Base-by-base conservation (phyloP, 257 asterid genomes). In the Galeopsis tetrahit region DNA sequence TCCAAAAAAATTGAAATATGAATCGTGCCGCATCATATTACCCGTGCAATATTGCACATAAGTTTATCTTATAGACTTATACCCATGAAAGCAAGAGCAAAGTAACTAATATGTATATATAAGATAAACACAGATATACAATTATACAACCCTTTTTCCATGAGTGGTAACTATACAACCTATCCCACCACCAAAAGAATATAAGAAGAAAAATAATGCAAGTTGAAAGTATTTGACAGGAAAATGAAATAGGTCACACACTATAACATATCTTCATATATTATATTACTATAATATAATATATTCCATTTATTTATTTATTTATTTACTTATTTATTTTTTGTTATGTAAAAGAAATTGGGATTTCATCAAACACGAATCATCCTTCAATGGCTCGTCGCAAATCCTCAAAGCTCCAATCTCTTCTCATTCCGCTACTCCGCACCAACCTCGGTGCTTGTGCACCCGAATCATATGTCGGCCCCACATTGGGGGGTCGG, bases 381-480 rank as follows among this genome's bases (percentile, higher is more conserved):
- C 36, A 59, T 33, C 69, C 69, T n/a, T 42, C 60, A 8, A 70
- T 32, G 8, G 15, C 70, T 35, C 70, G 63, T 4, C 55, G 77
- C 36, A 72, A 34, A 28, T 72, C 60, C 64, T 72, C 77, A 4
- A 72, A 72, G 55, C 77, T 72, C 77, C 77, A 72, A 13, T 72
- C 77, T 39, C 77, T 72, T 21, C 77, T 72, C 77, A 72, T 72
- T 8, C 77, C 77, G 5, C 70, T 48, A 21, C 71, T 72, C 65
- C 77, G 55, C 17, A 36, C 46, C 44, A 72, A 2, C 34, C 46
- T 63, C 2, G 77, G 77, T 2, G 44, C 33, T 10, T 38, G 21
- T n/a, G 70, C 28, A 13, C 4, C 8, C 10, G 69, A 2, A 21
- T 21, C 28, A 21, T 21, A 21, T 21, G 28, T 1, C 28, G 28